Base-by-base conservation (phyloP, 2,329 filamentous ascomycete genomes). In the Aspergillus spinulosporus region DNA sequence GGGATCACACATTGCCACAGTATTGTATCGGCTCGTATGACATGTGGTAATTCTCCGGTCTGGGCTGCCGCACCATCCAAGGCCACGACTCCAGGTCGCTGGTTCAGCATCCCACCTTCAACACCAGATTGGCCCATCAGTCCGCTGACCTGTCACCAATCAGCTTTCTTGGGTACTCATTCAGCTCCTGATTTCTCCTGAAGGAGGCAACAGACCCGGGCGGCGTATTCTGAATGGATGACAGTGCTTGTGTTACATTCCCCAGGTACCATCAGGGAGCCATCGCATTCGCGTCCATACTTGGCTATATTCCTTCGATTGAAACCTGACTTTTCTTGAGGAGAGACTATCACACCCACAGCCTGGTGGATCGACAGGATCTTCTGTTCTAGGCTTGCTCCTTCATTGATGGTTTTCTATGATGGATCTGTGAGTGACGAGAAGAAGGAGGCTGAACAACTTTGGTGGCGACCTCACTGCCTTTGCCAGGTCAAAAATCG, bases 31-130 rank as follows among this genome's bases (percentile, higher is more conserved):
- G 21, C 1, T 14, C 28, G 44, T 54, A 34, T 28, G 52, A 43
- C 44, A 15, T 12, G 21, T 31, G 12, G 15, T 31, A 54, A 54
- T 31, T 49, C 4, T 29, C 15, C 39, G 9, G 39, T 12, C 55
- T 57, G 15, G 55, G 49, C 49, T 57, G 54, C 52, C 55, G 55
- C 55, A 57, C 55, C 55, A 57, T 57, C 45, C 21, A 14, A 36
- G 32, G 21, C 40, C 32, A 36, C 28, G 51, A 34, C 45, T 12
- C 55, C 55, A 49, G 46, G 43, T 34, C 5, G 26, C n/a, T 26
- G 55, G 55, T 45, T 45, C 55, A 43, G 26, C 45, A 49, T 31
- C 32, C 49, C 44, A 14, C 32, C 14, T 37, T 49, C 42, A 15
- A 26, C 15, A 15, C 32, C 45, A 44, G 26, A 57, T 57, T 57